Conservation (phyloP, 78 protist genomes). For the Dictyostelium citrinum region DNA sequence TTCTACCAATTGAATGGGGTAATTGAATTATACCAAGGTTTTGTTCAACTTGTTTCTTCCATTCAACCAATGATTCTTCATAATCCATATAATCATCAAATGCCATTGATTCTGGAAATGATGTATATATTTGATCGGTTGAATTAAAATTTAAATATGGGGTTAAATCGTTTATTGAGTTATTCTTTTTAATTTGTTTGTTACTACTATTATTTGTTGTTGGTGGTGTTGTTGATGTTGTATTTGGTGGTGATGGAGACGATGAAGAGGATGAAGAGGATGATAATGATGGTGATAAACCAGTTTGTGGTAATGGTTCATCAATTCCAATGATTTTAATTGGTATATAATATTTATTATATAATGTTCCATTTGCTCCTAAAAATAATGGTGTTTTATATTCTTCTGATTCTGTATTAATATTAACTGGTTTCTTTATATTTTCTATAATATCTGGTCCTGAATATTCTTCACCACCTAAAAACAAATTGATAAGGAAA, state of each 20-base stretch:
- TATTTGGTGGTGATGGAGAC: not conserved
- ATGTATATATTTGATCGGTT: not conserved
- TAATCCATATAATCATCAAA: conserved; percentile 54
- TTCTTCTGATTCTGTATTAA: conserved; percentile 41
- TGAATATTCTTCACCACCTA: conserved; percentile 77
- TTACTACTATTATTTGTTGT: not conserved
- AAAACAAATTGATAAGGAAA: not conserved
- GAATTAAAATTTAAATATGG: conserved; percentile 16
- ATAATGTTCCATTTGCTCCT: conserved; percentile 68
- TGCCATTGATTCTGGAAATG: conserved; percentile 36
- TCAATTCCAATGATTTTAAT: conserved; percentile 31
- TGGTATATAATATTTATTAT: conserved; percentile 59
- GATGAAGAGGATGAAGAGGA: not conserved
- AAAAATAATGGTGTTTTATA: conserved; percentile 46
- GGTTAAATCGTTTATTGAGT: not conserved
- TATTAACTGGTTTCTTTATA: conserved; percentile 1
- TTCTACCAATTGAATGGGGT: conserved; percentile 56
- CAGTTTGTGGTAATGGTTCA: not conserved
- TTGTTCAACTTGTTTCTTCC: conserved; percentile 24
- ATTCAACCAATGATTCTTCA: conserved; percentile 56
- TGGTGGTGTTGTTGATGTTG: not conserved
- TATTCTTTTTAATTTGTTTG: not conserved
- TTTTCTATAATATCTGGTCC: conserved; percentile 50
- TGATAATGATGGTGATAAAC: conserved; percentile 8
- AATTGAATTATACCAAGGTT: conserved; percentile 17